phyloP scores from a whole-genome alignment of 202 grass and related monocot genomes.

The Schoenoplectus triqueter region DNA sequence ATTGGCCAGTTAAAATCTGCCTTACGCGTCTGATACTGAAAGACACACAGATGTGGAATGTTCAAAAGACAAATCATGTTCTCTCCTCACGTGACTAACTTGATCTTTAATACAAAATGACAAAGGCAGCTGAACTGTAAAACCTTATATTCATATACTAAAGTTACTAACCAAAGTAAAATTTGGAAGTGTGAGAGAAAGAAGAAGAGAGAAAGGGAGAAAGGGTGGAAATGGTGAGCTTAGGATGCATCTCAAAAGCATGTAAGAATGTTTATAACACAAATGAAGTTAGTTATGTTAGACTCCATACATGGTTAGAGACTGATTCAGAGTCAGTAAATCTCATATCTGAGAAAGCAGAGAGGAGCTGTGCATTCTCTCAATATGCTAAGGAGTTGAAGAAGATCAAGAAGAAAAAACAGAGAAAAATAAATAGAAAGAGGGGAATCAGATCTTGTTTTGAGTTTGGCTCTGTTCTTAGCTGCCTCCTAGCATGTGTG shows the following conservation, averaged over 20 bases:
- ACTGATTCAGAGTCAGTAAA: slow-evolving; percentile 6
- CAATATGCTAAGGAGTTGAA: slow-evolving; percentile 2
- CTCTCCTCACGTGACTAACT: slow-evolving; percentile 24
- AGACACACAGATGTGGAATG: slow-evolving; percentile 22
- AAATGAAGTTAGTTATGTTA: neutral
- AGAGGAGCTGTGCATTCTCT: slow-evolving; percentile 9
- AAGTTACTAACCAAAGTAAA: slow-evolving; percentile 1
- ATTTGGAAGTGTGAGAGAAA: neutral
- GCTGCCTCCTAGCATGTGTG: slow-evolving; percentile 25
- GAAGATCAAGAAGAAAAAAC: slow-evolving; percentile 11
- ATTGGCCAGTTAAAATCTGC: neutral
- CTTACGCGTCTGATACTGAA: neutral
- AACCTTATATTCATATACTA: neutral
- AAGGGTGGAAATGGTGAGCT: neutral
- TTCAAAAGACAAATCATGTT: slow-evolving; percentile 1
- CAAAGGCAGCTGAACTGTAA: neutral
- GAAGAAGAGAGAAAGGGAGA: neutral
- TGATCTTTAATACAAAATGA: slow-evolving; percentile 5
- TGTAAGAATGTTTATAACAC: slow-evolving; percentile 1
- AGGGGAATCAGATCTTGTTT: slow-evolving; percentile 15
- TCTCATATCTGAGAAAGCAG: slow-evolving; percentile 15
- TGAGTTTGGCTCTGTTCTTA: slow-evolving; percentile 33
- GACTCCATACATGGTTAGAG: slow-evolving; percentile 18
- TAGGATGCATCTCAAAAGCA: slow-evolving; percentile 30
- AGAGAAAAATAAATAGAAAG: slow-evolving; percentile 10